Percentiles rank a stretch among this genome's conserved stretches.
Conservation (phyloP, 2,329 filamentous ascomycete species). For the Penicillium griseofulvum region DNA sequence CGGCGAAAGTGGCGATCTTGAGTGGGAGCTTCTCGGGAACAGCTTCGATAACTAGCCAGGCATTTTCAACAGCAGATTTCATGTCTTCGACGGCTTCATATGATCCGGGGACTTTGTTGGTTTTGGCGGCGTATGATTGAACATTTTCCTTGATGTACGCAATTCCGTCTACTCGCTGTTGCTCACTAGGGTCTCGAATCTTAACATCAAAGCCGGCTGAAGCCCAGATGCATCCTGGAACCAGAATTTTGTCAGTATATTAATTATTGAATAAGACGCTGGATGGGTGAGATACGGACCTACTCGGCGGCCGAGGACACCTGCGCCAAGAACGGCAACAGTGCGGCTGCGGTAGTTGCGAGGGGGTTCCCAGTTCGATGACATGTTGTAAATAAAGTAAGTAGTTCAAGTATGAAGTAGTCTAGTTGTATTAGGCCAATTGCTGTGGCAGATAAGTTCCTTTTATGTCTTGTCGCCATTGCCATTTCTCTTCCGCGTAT, state of each 20-base stretch:
- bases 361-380: slow-evolving; percentile 24
- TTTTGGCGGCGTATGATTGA: slow-evolving; percentile 28
- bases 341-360: slow-evolving; percentile 35
- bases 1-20: slow-evolving; percentile 50
- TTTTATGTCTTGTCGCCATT: background rate
- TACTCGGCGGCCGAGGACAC: slow-evolving; percentile 43
- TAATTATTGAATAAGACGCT: background rate
- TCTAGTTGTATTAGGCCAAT: background rate
- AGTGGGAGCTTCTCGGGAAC: slow-evolving; percentile 52
- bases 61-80: slow-evolving; percentile 41
- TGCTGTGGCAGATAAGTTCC: background rate
- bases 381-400: slow-evolving; percentile 25
- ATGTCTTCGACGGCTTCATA: slow-evolving; percentile 40
- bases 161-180: slow-evolving; percentile 29
- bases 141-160: slow-evolving; percentile 38
- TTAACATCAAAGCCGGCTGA: slow-evolving; percentile 33
- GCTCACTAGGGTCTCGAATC: slow-evolving; percentile 32
- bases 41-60: slow-evolving; percentile 57
- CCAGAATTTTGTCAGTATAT: background rate
- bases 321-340: slow-evolving; percentile 43
- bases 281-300: slow-evolving; percentile 20
- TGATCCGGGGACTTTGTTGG: slow-evolving; percentile 30
- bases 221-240: slow-evolving; percentile 31
- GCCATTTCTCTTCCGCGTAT: background rate
- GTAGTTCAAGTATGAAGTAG: background rate